Evolutionary conservation across 2,329 filamentous ascomycete genomes (phyloP).

Genomic region (Mollisiaceae sp.): DNA sequence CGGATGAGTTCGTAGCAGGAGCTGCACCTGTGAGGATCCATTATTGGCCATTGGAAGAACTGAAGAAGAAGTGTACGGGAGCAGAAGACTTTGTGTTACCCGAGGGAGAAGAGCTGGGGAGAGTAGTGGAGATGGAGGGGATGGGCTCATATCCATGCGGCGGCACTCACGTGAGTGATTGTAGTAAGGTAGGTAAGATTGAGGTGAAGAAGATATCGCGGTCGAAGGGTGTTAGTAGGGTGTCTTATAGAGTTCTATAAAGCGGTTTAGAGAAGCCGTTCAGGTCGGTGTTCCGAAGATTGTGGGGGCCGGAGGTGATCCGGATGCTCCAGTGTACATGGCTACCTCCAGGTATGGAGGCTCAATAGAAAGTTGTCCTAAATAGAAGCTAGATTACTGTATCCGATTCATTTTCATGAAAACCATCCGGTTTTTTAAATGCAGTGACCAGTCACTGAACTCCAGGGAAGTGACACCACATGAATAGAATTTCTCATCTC

Average conservation of each 20-base stretch:
- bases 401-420: too few relatives aligned
- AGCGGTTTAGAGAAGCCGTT: background rate
- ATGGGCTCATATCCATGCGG: constrained; percentile 76
- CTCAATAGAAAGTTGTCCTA: too few relatives aligned
- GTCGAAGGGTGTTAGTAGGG: constrained; percentile 65
- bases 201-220: constrained; percentile 71
- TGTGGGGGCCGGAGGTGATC: background rate
- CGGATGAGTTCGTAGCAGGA: constrained; percentile 62
- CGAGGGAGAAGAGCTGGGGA: constrained; percentile 54
- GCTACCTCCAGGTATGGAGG: too few relatives aligned
- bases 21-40: constrained; percentile 66
- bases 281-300: background rate
- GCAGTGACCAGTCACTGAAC: too few relatives aligned
- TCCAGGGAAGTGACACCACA: too few relatives aligned
- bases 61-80: constrained; percentile 50
- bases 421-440: too few relatives aligned
- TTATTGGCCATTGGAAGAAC: constrained; percentile 71
- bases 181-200: constrained; percentile 64
- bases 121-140: constrained; percentile 72
- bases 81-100: constrained; percentile 43
- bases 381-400: too few relatives aligned
- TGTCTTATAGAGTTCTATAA: constrained; percentile 43
- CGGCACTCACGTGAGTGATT: constrained; percentile 69
- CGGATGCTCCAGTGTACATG: background rate
- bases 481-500: too few relatives aligned